Percentiles rank a stretch among this genome's conserved stretches.
These are phyloP conservation scores for Aspergillus sp. DNA, from an alignment of 2,329 filamentous ascomycete genomes.

Conservation along the genomic window DNA sequence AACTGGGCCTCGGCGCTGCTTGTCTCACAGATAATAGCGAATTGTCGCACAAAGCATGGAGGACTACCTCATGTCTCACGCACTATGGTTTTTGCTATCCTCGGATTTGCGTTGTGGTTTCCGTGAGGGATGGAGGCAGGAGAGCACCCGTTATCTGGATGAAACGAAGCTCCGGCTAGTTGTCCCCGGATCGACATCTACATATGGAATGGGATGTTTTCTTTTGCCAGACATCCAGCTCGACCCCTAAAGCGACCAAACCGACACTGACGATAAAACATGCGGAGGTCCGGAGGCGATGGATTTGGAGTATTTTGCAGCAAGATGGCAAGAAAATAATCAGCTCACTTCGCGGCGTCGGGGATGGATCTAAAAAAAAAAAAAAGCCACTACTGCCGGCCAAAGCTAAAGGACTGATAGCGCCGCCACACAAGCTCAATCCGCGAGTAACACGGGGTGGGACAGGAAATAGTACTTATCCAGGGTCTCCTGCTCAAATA, in stretches of 20 bases:
- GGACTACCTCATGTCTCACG: neutral
- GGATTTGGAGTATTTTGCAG: constrained; percentile 5
- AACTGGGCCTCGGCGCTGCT: neutral
- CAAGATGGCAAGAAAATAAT: neutral
- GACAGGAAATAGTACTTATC: constrained; percentile 18
- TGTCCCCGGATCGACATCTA: constrained; percentile 18
- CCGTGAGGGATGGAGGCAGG: neutral
- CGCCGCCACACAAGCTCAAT: constrained; percentile 21
- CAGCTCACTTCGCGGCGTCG: neutral
- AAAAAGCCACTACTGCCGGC: constrained; percentile 1
- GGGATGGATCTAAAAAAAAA: neutral
- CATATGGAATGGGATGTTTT: neutral
- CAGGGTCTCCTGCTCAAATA: constrained; percentile 9
- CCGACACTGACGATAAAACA: neutral
- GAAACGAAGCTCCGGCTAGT: constrained; percentile 12
- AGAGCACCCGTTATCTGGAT: neutral
- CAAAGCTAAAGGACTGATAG: constrained; percentile 21
- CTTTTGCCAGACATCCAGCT: neutral
- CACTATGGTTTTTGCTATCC: neutral
- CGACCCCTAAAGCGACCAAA: neutral
- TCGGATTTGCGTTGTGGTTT: neutral
- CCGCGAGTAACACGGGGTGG: constrained; percentile 17
- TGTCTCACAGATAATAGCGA: neutral
- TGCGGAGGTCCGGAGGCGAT: neutral
- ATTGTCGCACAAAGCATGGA: neutral